These are phyloP conservation scores for Crithidia thermophila DNA, from an alignment of 208 protist genomes.

Conservation along the genomic window DNA sequence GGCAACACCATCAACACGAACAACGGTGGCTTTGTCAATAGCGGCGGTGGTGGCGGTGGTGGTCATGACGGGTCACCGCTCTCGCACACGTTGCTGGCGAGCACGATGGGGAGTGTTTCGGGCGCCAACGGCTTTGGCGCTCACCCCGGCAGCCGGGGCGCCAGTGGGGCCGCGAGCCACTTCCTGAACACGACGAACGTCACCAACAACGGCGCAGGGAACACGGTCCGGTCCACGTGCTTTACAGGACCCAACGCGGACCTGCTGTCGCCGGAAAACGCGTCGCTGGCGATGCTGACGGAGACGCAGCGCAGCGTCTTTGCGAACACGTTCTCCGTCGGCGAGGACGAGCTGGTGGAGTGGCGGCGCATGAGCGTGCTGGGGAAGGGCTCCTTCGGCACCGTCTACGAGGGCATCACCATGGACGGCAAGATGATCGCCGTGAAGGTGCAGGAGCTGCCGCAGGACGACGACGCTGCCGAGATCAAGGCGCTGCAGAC, in stretches of 20 bases:
- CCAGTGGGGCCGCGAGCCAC: not conserved
- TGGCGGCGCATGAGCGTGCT: constrained; percentile 82
- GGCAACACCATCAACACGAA: not conserved
- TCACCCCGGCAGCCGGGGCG: not conserved
- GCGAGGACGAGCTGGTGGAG: constrained; percentile 55
- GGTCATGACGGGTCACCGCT: constrained; percentile 2
- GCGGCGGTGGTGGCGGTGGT: not conserved
- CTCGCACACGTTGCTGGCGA: constrained; percentile 4
- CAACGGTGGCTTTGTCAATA: not conserved
- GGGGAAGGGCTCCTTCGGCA: constrained; percentile 87
- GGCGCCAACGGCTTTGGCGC: not conserved
- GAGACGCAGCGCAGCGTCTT: constrained; percentile 35
- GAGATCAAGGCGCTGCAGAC: constrained; percentile 60
- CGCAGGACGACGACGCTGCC: constrained; percentile 50
- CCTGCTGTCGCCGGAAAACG: constrained; percentile 14
- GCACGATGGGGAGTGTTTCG: not conserved
- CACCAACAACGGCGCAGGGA: not conserved
- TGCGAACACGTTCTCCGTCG: constrained; percentile 39
- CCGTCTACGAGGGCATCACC: constrained; percentile 91
- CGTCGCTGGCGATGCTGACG: constrained; percentile 35
- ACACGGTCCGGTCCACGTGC: not conserved
- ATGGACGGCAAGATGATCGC: constrained; percentile 82
- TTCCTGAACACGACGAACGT: not conserved
- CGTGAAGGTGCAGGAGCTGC: constrained; percentile 90
- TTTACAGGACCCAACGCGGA: constrained; percentile 2